Percentiles rank a stretch among this genome's conserved stretches.
These are phyloP conservation scores for Mycosphaerella arachidis DNA, from an alignment of 2,329 filamentous ascomycete species.

Conservation along the genomic window DNA sequence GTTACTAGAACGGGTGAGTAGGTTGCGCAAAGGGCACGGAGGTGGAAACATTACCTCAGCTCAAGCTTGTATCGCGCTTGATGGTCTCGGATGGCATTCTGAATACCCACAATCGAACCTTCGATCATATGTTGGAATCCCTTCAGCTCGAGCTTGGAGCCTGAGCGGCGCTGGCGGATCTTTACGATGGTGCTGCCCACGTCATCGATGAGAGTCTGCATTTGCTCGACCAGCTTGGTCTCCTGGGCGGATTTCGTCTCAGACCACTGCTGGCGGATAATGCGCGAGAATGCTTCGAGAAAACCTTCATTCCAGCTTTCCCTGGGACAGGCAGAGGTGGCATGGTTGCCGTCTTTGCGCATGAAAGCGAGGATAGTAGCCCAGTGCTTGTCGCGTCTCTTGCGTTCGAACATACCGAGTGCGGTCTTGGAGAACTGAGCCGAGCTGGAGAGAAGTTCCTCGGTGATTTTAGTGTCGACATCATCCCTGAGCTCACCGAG, in stretches of 20 bases:
- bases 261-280: no score
- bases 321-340: slow-evolving; percentile 7
- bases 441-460: not conserved
- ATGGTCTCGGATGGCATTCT: not conserved
- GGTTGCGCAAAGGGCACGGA: not conserved
- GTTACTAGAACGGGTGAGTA: slow-evolving; percentile 4
- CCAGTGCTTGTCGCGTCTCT: not conserved
- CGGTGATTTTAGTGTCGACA: not conserved
- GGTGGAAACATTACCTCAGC: not conserved
- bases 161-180: no score
- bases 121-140: slow-evolving; percentile 2
- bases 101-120: slow-evolving; percentile 1
- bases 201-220: no score
- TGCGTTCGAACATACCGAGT: not conserved
- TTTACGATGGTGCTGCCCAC: no score
- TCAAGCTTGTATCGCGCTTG: not conserved
- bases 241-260: no score
- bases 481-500: not conserved
- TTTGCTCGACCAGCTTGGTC: no score
- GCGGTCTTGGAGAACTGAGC: not conserved
- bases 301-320: slow-evolving; percentile 23
- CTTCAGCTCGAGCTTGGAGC: no score
- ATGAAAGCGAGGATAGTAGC: slow-evolving; percentile 23
- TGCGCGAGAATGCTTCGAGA: not conserved
- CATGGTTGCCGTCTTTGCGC: slow-evolving; percentile 17